phyloP scores from a whole-genome alignment of 1,284 basidiomycete genomes.

The Malassezia vespertilionis region DNA sequence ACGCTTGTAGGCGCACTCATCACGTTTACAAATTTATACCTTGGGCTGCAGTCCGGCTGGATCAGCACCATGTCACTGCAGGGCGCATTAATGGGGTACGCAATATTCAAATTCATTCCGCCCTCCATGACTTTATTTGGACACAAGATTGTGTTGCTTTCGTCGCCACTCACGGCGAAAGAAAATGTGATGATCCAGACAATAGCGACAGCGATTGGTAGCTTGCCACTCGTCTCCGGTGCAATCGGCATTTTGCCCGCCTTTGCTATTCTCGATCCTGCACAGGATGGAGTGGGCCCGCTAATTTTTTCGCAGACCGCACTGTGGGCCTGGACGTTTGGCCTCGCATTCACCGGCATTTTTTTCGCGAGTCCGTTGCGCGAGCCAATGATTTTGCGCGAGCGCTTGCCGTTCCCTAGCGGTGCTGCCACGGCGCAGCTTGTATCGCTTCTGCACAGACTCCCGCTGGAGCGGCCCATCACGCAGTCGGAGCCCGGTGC shows the following conservation, averaged over 20 bases:
- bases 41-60: constrained; percentile 67
- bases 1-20: constrained; percentile 62
- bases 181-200: constrained; percentile 86
- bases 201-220: constrained; percentile 67
- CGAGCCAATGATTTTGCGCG: constrained; percentile 87
- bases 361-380: constrained; percentile 86
- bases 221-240: constrained; percentile 73
- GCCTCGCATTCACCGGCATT: constrained; percentile 72
- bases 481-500: background rate
- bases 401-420: constrained; percentile 82
- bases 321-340: constrained; percentile 70
- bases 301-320: constrained; percentile 62
- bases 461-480: constrained; percentile 8
- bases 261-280: constrained; percentile 62
- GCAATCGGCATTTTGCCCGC: constrained; percentile 88
- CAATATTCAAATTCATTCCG: constrained; percentile 61
- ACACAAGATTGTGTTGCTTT: constrained; percentile 17
- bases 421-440: constrained; percentile 92
- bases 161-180: constrained; percentile 62
- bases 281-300: constrained; percentile 65
- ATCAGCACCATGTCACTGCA: constrained; percentile 86
- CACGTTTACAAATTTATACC: constrained; percentile 66
- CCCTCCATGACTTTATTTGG: constrained; percentile 18
- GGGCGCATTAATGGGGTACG: constrained; percentile 78
- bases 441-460: constrained; percentile 71